A percentile compares a stretch with the other conserved stretches of the same genome.
These are phyloP conservation scores for Sparassis latifolia DNA, from an alignment of 1,284 basidiomycete genomes.

Conservation along the genomic window DNA sequence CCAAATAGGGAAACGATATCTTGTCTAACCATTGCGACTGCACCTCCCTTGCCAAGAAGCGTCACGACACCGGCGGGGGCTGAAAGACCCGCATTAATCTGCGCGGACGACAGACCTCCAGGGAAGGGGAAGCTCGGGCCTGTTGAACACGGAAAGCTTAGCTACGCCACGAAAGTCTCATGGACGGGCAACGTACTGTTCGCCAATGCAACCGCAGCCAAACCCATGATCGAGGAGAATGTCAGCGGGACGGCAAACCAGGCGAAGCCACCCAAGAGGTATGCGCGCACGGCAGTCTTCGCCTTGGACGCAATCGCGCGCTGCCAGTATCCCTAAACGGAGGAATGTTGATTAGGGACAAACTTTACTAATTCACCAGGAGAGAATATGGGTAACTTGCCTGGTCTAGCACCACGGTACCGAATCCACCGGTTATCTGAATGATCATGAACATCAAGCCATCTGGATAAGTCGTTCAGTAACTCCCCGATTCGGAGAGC, in stretches of 20 bases:
- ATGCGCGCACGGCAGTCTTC: constrained; percentile 25
- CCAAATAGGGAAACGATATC: not conserved
- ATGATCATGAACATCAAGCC: constrained; percentile 9
- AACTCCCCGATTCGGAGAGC: not conserved
- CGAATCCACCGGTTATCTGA: constrained; percentile 6
- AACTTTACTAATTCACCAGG: no score
- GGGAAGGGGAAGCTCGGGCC: constrained; percentile 5
- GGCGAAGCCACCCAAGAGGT: constrained; percentile 30
- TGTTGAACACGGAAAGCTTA: not conserved
- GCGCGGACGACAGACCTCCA: constrained; percentile 3
- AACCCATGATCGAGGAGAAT: constrained; percentile 35
- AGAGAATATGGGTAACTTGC: constrained; percentile 2
- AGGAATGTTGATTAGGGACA: not conserved
- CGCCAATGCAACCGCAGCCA: constrained; percentile 29
- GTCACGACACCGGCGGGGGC: constrained; percentile 6
- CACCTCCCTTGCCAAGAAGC: constrained; percentile 7
- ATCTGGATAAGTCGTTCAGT: not conserved
- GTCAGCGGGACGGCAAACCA: constrained; percentile 35
- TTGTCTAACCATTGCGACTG: constrained; percentile 3
- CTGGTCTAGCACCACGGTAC: constrained; percentile 10
- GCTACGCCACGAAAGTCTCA: not conserved
- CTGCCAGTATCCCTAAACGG: constrained; percentile 10
- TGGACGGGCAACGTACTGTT: constrained; percentile 3
- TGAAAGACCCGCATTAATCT: constrained; percentile 7
- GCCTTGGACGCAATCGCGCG: constrained; percentile 28